Evolutionary conservation across 768 basidiomycete species (phyloP).

Genomic region (Lactarius hengduanensis): DNA sequence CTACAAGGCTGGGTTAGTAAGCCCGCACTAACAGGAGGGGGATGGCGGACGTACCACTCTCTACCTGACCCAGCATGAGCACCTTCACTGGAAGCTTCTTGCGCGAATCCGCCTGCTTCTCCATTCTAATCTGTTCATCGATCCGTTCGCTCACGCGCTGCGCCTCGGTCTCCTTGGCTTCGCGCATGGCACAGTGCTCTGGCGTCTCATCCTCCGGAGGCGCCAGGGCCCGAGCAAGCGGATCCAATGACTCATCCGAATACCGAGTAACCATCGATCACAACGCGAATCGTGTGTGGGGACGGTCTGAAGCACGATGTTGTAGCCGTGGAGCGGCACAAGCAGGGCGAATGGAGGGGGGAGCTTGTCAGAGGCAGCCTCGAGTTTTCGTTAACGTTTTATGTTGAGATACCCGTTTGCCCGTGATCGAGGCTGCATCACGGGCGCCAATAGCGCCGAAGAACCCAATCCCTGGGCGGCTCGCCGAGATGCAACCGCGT

Average conservation of each 20-base stretch:
- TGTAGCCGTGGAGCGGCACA: too few relatives aligned
- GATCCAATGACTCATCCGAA: slow-evolving; percentile 6
- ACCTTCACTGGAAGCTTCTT: slow-evolving; percentile 31
- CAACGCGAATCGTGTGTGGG: not conserved
- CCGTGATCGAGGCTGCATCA: slow-evolving; percentile 5
- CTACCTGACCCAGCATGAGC: slow-evolving; percentile 31
- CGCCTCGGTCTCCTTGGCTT: slow-evolving; percentile 30
- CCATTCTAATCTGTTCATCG: slow-evolving; percentile 30
- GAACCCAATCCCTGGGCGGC: not conserved
- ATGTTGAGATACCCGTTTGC: slow-evolving; percentile 2
- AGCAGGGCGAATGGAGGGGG: not conserved
- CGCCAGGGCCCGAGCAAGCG: slow-evolving; percentile 1
- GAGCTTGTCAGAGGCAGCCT: not conserved
- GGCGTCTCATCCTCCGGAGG: slow-evolving; percentile 24
- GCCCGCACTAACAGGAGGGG: not conserved
- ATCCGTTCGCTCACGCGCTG: slow-evolving; percentile 31
- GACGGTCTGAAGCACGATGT: not conserved
- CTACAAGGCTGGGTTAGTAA: not conserved
- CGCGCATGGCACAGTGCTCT: slow-evolving; percentile 27
- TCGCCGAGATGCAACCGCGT: not conserved
- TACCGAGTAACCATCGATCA: slow-evolving; percentile 12
- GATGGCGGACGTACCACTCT: slow-evolving; percentile 22
- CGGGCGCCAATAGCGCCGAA: slow-evolving; percentile 5
- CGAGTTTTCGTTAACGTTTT: not conserved
- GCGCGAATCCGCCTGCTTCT: slow-evolving; percentile 26